Percentiles rank a stretch among this genome's conserved stretches.
These are phyloP conservation scores for Uromyces viciae-fabae DNA, from an alignment of 1,284 basidiomycete species.

Conservation along the genomic window DNA sequence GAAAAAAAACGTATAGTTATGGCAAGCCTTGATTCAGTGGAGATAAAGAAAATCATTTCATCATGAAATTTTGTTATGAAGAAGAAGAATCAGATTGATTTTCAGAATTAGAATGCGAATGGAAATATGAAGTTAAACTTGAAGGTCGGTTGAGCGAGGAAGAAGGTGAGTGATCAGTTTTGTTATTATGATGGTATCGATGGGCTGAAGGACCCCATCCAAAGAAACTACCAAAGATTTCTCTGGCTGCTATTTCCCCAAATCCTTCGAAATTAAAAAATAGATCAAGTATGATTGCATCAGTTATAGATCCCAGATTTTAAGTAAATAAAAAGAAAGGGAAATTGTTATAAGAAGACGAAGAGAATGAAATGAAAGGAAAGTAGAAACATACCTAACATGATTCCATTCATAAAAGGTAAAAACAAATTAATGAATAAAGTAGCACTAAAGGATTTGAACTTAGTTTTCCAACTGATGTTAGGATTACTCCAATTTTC, in stretches of 20 bases:
- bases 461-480: slow-evolving; percentile 60
- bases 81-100: too few species aligned
- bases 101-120: too few species aligned
- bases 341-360: too few species aligned
- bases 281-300: not conserved
- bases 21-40: too few species aligned
- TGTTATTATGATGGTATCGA: not conserved
- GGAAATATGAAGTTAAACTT: too few species aligned
- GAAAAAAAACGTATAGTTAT: too few species aligned
- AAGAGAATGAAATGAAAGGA: not conserved
- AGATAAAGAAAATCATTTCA: too few species aligned
- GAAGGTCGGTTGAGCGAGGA: too few species aligned
- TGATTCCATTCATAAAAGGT: slow-evolving; percentile 94
- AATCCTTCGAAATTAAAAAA: slow-evolving; percentile 60
- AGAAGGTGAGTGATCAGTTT: not conserved
- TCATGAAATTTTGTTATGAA: too few species aligned
- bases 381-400: slow-evolving; percentile 63
- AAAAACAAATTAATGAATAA: slow-evolving; percentile 86
- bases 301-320: not conserved
- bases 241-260: slow-evolving; percentile 92
- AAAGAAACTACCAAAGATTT: slow-evolving; percentile 68
- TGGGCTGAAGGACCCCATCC: slow-evolving; percentile 51
- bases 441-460: slow-evolving; percentile 71
- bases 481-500: slow-evolving; percentile 67
- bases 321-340: not conserved